Conservation (phyloP, 2,329 filamentous ascomycete genomes). For the Sodiomyces alkalinus region DNA sequence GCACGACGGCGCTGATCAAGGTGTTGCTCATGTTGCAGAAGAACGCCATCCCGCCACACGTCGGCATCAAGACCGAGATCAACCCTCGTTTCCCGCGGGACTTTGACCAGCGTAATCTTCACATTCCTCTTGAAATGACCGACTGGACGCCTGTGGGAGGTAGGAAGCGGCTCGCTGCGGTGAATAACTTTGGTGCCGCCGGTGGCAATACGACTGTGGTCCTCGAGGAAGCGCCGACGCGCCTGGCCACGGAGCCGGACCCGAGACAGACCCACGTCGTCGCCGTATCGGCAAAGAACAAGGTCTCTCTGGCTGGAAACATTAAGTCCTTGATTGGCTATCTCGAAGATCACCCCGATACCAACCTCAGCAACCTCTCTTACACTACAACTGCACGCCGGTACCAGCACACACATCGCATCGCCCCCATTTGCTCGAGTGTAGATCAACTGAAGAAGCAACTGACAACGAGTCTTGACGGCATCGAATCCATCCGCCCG, state of each 20-base stretch:
- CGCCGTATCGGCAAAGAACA: conserved; percentile 39
- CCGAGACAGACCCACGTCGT: conserved; percentile 42
- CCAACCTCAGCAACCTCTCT: conserved; percentile 40
- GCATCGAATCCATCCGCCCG: conserved; percentile 27
- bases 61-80: conserved; percentile 50
- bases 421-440: conserved; percentile 29
- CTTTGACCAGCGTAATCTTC: conserved; percentile 38
- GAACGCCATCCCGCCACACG: conserved; percentile 46
- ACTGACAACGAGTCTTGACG: too few relatives aligned
- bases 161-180: conserved; percentile 30
- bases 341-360: conserved; percentile 34
- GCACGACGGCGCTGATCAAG: conserved; percentile 47
- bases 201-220: conserved; percentile 57
- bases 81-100: conserved; percentile 45
- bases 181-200: conserved; percentile 59
- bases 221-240: conserved; percentile 43
- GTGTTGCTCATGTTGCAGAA: conserved; percentile 50
- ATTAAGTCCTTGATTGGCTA: conserved; percentile 37
- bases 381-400: conserved; percentile 55
- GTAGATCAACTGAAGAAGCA: too few relatives aligned
- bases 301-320: conserved; percentile 42
- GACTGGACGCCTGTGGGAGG: too few relatives aligned
- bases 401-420: conserved; percentile 28
- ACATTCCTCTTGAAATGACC: conserved; percentile 39
- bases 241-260: conserved; percentile 29